phyloP scores from a whole-genome alignment of 2,329 filamentous ascomycete genomes.

The Incumbomyces lentus region DNA sequence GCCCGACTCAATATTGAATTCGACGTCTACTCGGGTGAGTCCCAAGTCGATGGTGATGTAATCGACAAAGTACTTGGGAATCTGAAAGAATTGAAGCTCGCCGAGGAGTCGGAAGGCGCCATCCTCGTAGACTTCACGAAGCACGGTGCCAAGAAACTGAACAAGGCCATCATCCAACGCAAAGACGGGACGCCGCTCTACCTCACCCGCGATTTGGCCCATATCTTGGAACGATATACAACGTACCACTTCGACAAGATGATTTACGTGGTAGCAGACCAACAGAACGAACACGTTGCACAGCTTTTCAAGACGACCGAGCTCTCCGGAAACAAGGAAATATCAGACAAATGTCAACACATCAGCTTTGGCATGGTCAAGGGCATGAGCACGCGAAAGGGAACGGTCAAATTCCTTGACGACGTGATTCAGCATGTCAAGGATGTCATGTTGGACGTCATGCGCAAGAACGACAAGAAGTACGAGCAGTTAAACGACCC shows the following conservation, averaged over 20 bases:
- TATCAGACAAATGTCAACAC: slow-evolving; percentile 50
- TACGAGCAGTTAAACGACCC: slow-evolving; percentile 84
- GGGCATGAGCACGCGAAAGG: slow-evolving; percentile 55
- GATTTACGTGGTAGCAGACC: slow-evolving; percentile 56
- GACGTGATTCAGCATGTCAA: slow-evolving; percentile 69
- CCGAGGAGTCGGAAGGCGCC: slow-evolving; percentile 55
- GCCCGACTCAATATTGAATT: slow-evolving; percentile 55
- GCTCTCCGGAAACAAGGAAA: slow-evolving; percentile 50
- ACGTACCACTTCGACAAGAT: slow-evolving; percentile 56
- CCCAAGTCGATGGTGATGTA: slow-evolving; percentile 52
- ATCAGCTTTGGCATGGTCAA: slow-evolving; percentile 59
- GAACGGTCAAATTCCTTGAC: slow-evolving; percentile 63
- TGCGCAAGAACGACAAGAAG: slow-evolving; percentile 82
- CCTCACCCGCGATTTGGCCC: slow-evolving; percentile 59
- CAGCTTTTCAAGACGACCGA: slow-evolving; percentile 57
- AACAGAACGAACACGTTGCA: slow-evolving; percentile 55
- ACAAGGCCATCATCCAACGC: slow-evolving; percentile 56
- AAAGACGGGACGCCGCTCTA: slow-evolving; percentile 60
- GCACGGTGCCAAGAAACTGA: slow-evolving; percentile 56
- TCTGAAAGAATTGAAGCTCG: slow-evolving; percentile 50
- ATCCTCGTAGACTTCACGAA: slow-evolving; percentile 61
- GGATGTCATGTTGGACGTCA: slow-evolving; percentile 96
- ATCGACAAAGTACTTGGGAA: slow-evolving; percentile 50
- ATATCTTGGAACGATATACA: slow-evolving; percentile 52
- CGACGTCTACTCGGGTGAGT: slow-evolving; percentile 60